Percentiles rank a stretch among this genome's conserved stretches.
Conservation (phyloP, 2,329 filamentous ascomycete genomes). For the Graphiopsis chlorocephala region DNA sequence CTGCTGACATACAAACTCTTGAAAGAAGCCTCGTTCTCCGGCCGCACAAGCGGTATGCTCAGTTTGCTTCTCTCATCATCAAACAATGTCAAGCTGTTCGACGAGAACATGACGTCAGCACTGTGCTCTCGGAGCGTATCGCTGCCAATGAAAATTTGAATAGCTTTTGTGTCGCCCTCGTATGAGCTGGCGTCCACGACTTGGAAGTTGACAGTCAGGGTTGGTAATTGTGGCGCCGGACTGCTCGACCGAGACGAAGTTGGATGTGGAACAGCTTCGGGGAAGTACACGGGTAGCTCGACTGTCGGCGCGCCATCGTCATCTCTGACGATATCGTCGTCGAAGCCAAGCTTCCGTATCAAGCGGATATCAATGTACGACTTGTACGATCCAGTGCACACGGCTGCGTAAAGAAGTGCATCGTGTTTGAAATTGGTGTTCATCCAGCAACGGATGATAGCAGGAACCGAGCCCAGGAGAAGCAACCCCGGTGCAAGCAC, state of each 20-base stretch:
- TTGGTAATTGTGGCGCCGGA: constrained; percentile 75
- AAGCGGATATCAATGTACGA: constrained; percentile 78
- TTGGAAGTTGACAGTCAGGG: constrained; percentile 75
- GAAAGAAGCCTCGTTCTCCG: constrained; percentile 80
- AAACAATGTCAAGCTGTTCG: constrained; percentile 82
- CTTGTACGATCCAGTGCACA: constrained; percentile 87
- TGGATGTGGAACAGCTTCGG: constrained; percentile 81
- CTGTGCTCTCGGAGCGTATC: constrained; percentile 82
- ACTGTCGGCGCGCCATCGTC: constrained; percentile 64
- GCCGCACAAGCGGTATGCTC: constrained; percentile 86
- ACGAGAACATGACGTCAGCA: constrained; percentile 87
- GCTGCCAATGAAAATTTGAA: constrained; percentile 87
- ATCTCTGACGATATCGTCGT: constrained; percentile 47
- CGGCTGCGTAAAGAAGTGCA: constrained; percentile 82
- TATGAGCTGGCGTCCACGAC: constrained; percentile 59
- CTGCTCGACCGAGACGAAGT: constrained; percentile 70
- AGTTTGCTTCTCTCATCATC: constrained; percentile 84
- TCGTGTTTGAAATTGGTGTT: constrained; percentile 86
- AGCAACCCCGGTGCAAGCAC: constrained; percentile 80
- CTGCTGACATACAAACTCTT: constrained; percentile 57
- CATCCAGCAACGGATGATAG: constrained; percentile 94
- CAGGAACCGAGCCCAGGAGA: constrained; percentile 82
- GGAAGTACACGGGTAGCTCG: constrained; percentile 79
- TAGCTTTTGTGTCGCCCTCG: constrained; percentile 56
- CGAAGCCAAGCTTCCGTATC: constrained; percentile 70